Percentiles rank a stretch among this genome's conserved stretches.
Evolutionary conservation across 2,329 filamentous ascomycete genomes (phyloP).

Genomic region (Calycina herbarum): DNA sequence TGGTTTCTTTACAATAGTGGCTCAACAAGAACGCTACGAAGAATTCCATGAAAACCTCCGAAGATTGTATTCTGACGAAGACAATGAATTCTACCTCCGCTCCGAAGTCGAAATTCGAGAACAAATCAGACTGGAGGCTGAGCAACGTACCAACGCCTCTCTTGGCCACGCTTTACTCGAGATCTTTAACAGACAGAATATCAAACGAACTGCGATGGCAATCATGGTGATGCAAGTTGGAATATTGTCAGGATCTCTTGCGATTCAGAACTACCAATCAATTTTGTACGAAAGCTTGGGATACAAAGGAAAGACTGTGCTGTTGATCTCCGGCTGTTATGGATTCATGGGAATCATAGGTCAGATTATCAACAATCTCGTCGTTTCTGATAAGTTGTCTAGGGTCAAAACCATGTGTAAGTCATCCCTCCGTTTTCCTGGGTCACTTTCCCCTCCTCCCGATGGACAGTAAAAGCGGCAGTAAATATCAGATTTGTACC

Average conservation of each 20-base stretch:
- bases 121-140: constrained; percentile 36
- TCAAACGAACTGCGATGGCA: constrained; percentile 38
- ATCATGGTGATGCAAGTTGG: constrained; percentile 40
- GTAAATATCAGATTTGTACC: too few relatives aligned
- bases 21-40: constrained; percentile 15
- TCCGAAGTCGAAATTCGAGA: constrained; percentile 34
- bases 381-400: constrained; percentile 40
- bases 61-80: constrained; percentile 8
- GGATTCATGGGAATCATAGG: constrained; percentile 42
- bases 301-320: constrained; percentile 35
- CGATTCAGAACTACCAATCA: constrained; percentile 43
- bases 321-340: constrained; percentile 41
- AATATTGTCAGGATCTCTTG: constrained; percentile 39
- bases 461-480: too few relatives aligned
- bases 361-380: constrained; percentile 37
- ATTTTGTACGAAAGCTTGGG: constrained; percentile 40
- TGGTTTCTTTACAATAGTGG: constrained; percentile 8
- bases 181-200: constrained; percentile 34
- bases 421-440: not conserved
- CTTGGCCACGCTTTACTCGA: constrained; percentile 23
- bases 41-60: constrained; percentile 19
- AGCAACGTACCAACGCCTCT: constrained; percentile 22
- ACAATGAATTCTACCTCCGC: constrained; percentile 28
- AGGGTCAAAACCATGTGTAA: constrained; percentile 37
- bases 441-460: not conserved